phyloP scores from a whole-genome alignment of 768 basidiomycete species.

The Neoboletus brunneissimus region DNA sequence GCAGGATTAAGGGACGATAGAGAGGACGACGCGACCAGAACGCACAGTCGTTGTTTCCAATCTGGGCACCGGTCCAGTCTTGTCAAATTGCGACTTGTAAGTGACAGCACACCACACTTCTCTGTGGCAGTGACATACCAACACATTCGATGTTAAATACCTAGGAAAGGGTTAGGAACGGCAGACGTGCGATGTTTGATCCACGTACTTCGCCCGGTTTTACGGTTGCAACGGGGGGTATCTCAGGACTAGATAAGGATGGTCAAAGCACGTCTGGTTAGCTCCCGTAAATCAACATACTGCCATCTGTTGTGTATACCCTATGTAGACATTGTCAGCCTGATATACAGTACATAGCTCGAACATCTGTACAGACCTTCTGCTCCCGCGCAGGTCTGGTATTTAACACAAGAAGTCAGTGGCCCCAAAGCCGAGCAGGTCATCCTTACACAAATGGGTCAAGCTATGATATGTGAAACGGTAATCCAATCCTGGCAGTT shows the following conservation, averaged over 20 bases:
- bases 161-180: slow-evolving; percentile 26
- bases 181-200: not conserved
- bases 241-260: slow-evolving; percentile 49
- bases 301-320: slow-evolving; percentile 74
- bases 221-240: slow-evolving; percentile 58
- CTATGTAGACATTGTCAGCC: slow-evolving; percentile 28
- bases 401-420: not conserved
- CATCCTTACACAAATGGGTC: slow-evolving; percentile 64
- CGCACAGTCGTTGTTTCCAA: slow-evolving; percentile 71
- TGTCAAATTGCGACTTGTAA: not conserved
- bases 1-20: not conserved
- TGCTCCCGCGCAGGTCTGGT: slow-evolving; percentile 50
- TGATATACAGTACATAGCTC: not conserved
- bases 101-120: not conserved
- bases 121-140: slow-evolving; percentile 37
- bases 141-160: slow-evolving; percentile 72
- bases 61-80: slow-evolving; percentile 82
- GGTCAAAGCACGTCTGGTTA: not conserved
- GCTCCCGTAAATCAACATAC: slow-evolving; percentile 38
- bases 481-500: not conserved
- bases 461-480: slow-evolving; percentile 38
- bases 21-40: not conserved
- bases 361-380: slow-evolving; percentile 40
- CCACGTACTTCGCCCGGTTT: slow-evolving; percentile 54
- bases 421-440: not conserved